Evolutionary conservation across 805 yeast genomes (phyloP).

Genomic region (Candida railenensis): DNA sequence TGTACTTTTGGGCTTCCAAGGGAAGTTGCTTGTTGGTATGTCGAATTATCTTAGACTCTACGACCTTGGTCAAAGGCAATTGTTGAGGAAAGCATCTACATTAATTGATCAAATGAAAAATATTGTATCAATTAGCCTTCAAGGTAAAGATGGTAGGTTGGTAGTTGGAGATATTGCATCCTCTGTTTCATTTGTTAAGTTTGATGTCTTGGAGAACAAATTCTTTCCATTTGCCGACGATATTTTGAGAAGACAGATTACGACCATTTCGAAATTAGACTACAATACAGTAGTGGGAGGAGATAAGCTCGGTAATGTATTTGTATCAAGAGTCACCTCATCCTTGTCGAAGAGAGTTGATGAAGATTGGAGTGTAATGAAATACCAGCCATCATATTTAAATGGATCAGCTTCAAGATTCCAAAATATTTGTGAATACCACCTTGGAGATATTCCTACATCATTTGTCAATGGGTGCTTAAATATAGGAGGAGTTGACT

Average conservation of each 20-base stretch:
- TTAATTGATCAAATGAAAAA: slow-evolving; percentile 41
- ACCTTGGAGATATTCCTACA: slow-evolving; percentile 68
- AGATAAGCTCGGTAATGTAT: slow-evolving; percentile 82
- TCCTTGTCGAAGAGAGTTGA: slow-evolving; percentile 48
- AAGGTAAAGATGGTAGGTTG: slow-evolving; percentile 54
- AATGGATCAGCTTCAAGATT: slow-evolving; percentile 58
- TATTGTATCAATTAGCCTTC: slow-evolving; percentile 50
- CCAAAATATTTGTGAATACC: slow-evolving; percentile 54
- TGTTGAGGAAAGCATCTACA: slow-evolving; percentile 63
- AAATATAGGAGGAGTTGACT: slow-evolving; percentile 60
- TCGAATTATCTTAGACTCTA: slow-evolving; percentile 55
- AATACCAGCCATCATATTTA: slow-evolving; percentile 30
- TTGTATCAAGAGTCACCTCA: slow-evolving; percentile 62
- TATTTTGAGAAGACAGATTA: slow-evolving; percentile 61
- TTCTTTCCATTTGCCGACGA: slow-evolving; percentile 75
- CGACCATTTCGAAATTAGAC: slow-evolving; percentile 62
- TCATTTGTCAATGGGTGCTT: slow-evolving; percentile 54
- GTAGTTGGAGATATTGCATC: slow-evolving; percentile 71
- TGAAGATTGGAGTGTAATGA: slow-evolving; percentile 43
- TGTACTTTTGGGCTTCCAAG: slow-evolving; percentile 53
- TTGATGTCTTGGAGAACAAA: slow-evolving; percentile 43
- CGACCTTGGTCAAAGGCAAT: slow-evolving; percentile 77
- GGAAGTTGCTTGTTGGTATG: slow-evolving; percentile 59
- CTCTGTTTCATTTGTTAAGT: slow-evolving; percentile 59
- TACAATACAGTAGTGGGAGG: slow-evolving; percentile 77